These are phyloP conservation scores for Erodium trifolium DNA, from an alignment of 441 rosid species.

Conservation along the genomic window DNA sequence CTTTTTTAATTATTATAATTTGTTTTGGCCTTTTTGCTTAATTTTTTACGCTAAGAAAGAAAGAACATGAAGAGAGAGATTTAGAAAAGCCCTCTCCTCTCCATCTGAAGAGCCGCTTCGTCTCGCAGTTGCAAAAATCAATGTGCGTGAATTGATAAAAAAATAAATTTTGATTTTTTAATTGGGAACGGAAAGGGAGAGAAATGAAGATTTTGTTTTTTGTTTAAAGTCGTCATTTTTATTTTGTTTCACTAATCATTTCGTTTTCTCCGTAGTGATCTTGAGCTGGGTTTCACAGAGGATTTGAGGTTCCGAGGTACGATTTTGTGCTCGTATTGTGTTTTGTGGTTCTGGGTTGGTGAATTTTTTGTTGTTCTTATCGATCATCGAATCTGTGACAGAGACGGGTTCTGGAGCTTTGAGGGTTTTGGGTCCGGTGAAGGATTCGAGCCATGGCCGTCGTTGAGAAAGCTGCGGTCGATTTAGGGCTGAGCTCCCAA, in stretches of 20 bases:
- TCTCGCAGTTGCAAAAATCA: conserved; percentile 2
- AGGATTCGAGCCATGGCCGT: conserved; percentile 38
- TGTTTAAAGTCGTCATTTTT: conserved; percentile 6
- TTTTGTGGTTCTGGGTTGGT: background rate
- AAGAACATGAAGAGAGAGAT: background rate
- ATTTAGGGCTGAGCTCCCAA: conserved; percentile 27
- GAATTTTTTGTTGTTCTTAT: background rate
- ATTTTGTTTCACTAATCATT: conserved; percentile 10
- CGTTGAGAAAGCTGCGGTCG: conserved; percentile 41
- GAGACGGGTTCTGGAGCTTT: conserved; percentile 2
- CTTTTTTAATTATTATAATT: conserved; percentile 1
- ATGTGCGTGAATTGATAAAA: background rate
- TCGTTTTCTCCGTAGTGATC: conserved; percentile 31
- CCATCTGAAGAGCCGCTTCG: background rate
- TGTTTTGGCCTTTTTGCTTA: background rate
- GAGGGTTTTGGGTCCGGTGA: background rate
- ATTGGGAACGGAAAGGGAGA: background rate
- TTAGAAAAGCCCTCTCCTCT: background rate
- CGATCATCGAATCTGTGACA: conserved; percentile 9
- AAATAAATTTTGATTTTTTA: background rate
- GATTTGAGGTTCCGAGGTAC: conserved; percentile 16
- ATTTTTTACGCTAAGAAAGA: background rate
- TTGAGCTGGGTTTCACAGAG: conserved; percentile 21
- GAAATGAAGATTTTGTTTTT: background rate
- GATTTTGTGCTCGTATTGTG: background rate